phyloP scores from a whole-genome alignment of 31 red algal genomes.

The Endocladia muricata region DNA sequence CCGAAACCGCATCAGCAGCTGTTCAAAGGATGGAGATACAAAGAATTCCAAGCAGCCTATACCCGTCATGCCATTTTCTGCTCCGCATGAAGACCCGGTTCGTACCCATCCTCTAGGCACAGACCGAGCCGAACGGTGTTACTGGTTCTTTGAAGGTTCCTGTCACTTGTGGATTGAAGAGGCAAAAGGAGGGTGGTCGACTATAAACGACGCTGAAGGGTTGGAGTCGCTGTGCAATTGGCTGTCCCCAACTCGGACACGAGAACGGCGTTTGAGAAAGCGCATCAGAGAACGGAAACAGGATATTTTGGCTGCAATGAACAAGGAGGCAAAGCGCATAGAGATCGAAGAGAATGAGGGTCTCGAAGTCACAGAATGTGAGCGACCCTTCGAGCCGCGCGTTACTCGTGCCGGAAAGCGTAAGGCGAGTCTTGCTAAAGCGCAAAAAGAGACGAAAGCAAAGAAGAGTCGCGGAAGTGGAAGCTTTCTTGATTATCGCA shows the following conservation, averaged over 20 bases:
- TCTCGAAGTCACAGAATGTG: not conserved
- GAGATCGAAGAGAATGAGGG: constrained; percentile 43
- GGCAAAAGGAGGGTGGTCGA: constrained; percentile 31
- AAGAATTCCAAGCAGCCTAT: not conserved
- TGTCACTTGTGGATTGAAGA: constrained; percentile 69
- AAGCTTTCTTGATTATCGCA: constrained; percentile 41
- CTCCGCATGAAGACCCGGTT: constrained; percentile 26
- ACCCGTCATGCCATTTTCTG: not conserved
- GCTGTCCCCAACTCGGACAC: constrained; percentile 41
- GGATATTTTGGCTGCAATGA: constrained; percentile 37
- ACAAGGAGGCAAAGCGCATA: constrained; percentile 26
- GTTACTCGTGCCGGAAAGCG: constrained; percentile 45
- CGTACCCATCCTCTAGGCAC: constrained; percentile 55
- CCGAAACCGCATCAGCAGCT: constrained; percentile 6
- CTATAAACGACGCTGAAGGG: constrained; percentile 17
- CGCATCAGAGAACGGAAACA: constrained; percentile 6
- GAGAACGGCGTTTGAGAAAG: constrained; percentile 31
- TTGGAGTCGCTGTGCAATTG: constrained; percentile 23
- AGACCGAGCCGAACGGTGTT: constrained; percentile 35
- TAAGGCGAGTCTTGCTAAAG: not conserved
- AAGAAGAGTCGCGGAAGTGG: constrained; percentile 16
- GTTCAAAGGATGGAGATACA: constrained; percentile 13
- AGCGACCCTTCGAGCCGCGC: not conserved
- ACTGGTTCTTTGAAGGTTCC: constrained; percentile 59
- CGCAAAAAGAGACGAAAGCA: constrained; percentile 26